phyloP scores from a whole-genome alignment of 495 filamentous ascomycete species.

The Chaetomium cochliodes region DNA sequence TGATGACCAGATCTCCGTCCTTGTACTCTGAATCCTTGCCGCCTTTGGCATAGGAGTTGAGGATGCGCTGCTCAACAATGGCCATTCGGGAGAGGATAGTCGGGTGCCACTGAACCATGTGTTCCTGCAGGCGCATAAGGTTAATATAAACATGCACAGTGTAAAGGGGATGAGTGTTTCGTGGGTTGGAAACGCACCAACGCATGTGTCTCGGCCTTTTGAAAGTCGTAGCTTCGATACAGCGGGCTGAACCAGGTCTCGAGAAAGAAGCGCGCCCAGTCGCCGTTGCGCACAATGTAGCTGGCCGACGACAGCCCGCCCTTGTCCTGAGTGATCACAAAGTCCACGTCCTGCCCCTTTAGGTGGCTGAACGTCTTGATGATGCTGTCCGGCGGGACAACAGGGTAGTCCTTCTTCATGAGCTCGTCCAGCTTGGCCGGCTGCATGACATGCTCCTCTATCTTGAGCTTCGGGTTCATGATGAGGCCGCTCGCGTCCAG shows the following conservation, averaged over 20 bases:
- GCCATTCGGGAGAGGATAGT: slow-evolving; percentile 88
- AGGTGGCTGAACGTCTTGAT: slow-evolving; percentile 92
- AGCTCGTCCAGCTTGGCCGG: slow-evolving; percentile 64
- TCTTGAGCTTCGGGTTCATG: slow-evolving; percentile 72
- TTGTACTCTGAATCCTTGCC: slow-evolving; percentile 56
- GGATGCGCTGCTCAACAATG: slow-evolving; percentile 73
- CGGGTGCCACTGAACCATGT: slow-evolving; percentile 97
- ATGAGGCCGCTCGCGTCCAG: slow-evolving; percentile 81
- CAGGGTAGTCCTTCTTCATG: slow-evolving; percentile 79
- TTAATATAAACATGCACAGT: not conserved
- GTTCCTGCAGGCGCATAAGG: slow-evolving; percentile 56
- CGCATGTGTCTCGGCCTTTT: slow-evolving; percentile 89
- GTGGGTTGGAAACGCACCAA: slow-evolving; percentile 57
- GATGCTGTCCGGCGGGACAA: slow-evolving; percentile 93
- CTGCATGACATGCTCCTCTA: slow-evolving; percentile 70
- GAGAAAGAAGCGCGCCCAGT: slow-evolving; percentile 89
- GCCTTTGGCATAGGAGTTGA: slow-evolving; percentile 68
- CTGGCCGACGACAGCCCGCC: slow-evolving; percentile 75
- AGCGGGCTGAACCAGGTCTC: slow-evolving; percentile 97
- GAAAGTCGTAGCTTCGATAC: slow-evolving; percentile 90
- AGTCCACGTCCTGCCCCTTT: slow-evolving; percentile 69
- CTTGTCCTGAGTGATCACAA: slow-evolving; percentile 81
- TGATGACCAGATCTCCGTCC: slow-evolving; percentile 84
- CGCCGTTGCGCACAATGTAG: slow-evolving; percentile 76
- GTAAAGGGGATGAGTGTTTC: not conserved